Base-by-base conservation (phyloP, 257 asterid genomes). In the Anisodus tanguticus region DNA sequence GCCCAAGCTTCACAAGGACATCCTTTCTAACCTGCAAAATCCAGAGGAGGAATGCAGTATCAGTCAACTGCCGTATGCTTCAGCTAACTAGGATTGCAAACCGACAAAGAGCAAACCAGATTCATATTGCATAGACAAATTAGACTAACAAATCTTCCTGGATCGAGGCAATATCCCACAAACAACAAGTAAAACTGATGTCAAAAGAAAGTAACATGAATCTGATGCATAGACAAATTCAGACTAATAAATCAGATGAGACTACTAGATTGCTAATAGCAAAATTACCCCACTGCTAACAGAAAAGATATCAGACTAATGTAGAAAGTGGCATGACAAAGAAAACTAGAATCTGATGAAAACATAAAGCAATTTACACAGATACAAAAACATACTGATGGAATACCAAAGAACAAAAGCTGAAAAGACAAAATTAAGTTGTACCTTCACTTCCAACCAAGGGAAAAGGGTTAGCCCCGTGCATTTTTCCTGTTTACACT, bases 11-110 rank as follows among this genome's bases (percentile, higher is more conserved):
- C 86, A 69, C 86, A 85, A 92, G 85, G 81, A 93, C 83, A 84
- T 94, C 98, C 87, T 89, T 91, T 91, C 90, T 95, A 69, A 95
- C 97, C 99, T 94, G 91, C 86, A 92, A 70, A 68, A 67, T 3
- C 17, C 3, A 4, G 81, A 53, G 37, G 81, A 53, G 37, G 57
- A 26, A 22, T 22, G 62, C 81, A 74, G 81, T 15, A 74, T 51
- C 1, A 49, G 81, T 49, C 4, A 66, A 66, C 47, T 35, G 72
- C 47, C 15, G n/a, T 11, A 35, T 66, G 5, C 10, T 66, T 31
- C 47, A 66, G 72, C n/a, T 22, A 22, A 9, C 43, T 26, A 64
- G 17, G 71, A 64, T 19, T n/a, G 15, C 19, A 62, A 19, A 19
- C 2, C 11, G 35, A 8, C 37, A 62, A 62, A 26, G 45, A 66